phyloP scores from a whole-genome alignment of 192 early-diverging fungal species.

The Rhizoclosmatium globosum region DNA sequence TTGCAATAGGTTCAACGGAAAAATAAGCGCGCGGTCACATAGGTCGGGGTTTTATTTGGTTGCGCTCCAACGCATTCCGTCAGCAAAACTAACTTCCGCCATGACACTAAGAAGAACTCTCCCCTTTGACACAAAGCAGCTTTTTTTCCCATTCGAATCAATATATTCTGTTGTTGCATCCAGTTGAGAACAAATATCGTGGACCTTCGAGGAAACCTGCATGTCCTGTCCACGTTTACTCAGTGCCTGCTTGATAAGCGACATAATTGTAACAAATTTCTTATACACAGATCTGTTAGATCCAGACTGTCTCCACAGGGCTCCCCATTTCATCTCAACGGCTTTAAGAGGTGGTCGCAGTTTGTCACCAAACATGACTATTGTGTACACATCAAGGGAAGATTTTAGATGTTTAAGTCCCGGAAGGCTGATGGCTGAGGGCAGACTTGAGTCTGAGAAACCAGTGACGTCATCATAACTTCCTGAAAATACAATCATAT shows the following conservation, averaged over 20 bases:
- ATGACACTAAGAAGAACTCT: neutral
- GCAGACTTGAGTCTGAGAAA: neutral
- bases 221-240: neutral
- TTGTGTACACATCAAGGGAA: neutral
- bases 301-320: neutral
- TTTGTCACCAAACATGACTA: neutral
- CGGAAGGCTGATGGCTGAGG: neutral
- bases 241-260: neutral
- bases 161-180: neutral
- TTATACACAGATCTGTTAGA: neutral
- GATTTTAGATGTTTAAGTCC: neutral
- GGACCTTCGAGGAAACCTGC: neutral
- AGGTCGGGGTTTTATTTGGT: too few species aligned
- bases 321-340: neutral
- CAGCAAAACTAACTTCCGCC: neutral
- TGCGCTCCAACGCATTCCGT: neutral
- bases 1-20: too few species aligned
- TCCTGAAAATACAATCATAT: neutral
- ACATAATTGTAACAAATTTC: neutral
- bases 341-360: neutral
- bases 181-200: neutral
- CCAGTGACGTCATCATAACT: neutral
- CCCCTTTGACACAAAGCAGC: neutral
- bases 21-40: too few species aligned
- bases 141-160: neutral